phyloP scores from a whole-genome alignment of 805 yeast species.

The Pichia eremophila region DNA sequence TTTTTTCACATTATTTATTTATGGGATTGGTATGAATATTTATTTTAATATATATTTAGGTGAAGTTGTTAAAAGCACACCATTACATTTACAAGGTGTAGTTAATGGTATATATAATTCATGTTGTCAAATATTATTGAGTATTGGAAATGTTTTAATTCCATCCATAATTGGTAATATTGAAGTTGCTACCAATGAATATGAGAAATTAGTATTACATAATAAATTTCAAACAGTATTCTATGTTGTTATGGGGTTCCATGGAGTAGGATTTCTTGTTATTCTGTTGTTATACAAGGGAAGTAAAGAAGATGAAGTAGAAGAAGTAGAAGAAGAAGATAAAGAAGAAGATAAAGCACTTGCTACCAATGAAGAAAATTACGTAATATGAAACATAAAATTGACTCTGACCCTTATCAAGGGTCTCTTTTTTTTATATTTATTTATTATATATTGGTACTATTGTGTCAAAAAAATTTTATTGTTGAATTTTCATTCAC shows the following conservation, averaged over 20 bases:
- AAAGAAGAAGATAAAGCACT: too few relatives aligned
- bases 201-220: constrained; percentile 1
- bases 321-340: too few relatives aligned
- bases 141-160: constrained; percentile 12
- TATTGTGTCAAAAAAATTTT: too few relatives aligned
- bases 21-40: constrained; percentile 18
- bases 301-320: too few relatives aligned
- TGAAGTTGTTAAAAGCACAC: constrained; percentile 19
- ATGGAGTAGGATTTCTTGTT: background rate
- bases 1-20: constrained; percentile 17
- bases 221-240: constrained; percentile 2
- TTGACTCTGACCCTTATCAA: too few relatives aligned
- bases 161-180: constrained; percentile 11
- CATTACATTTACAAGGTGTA: constrained; percentile 15
- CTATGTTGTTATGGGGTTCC: constrained; percentile 7
- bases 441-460: too few relatives aligned
- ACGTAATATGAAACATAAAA: too few relatives aligned
- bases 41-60: constrained; percentile 28
- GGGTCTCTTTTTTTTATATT: too few relatives aligned
- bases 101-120: constrained; percentile 13
- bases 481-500: too few relatives aligned
- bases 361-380: too few relatives aligned
- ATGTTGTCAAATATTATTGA: constrained; percentile 10
- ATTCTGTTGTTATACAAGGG: too few relatives aligned
- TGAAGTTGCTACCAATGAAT: background rate